Evolutionary conservation across 305 asterid genomes (phyloP).

Genomic region (Striga hermonthica): DNA sequence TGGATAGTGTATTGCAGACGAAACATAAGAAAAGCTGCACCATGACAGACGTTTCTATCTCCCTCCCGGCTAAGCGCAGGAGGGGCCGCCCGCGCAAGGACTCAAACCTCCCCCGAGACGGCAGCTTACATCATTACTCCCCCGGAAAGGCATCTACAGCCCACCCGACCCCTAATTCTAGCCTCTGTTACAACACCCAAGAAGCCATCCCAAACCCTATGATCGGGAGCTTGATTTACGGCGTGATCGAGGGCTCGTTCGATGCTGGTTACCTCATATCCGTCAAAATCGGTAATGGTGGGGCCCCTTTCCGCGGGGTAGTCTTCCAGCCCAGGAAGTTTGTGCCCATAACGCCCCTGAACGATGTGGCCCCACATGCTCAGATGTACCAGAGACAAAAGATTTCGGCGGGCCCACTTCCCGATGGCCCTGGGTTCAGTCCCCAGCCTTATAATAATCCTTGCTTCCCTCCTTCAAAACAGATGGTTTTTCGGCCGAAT

Average conservation of each 20-base stretch:
- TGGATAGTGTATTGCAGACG: background rate
- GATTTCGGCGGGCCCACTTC: slow-evolving; percentile 27
- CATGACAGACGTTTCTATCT: slow-evolving; percentile 48
- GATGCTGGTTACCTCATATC: slow-evolving; percentile 72
- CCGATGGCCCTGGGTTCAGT: slow-evolving; percentile 20
- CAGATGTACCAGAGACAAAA: slow-evolving; percentile 48
- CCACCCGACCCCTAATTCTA: slow-evolving; percentile 12
- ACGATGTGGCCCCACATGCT: slow-evolving; percentile 74
- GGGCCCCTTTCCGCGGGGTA: slow-evolving; percentile 54
- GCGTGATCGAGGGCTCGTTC: slow-evolving; percentile 64
- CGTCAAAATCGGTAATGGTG: slow-evolving; percentile 45
- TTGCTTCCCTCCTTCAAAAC: slow-evolving; percentile 18
- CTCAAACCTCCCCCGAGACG: slow-evolving; percentile 33
- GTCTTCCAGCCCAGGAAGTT: slow-evolving; percentile 52
- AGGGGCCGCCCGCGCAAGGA: slow-evolving; percentile 79
- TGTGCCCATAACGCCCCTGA: slow-evolving; percentile 49
- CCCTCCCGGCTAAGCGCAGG: slow-evolving; percentile 54
- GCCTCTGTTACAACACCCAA: background rate
- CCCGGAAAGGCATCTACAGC: slow-evolving; percentile 32
- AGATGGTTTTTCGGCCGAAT: slow-evolving; percentile 27
- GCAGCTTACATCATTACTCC: slow-evolving; percentile 34
- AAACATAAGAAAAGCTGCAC: slow-evolving; percentile 17
- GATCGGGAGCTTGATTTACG: slow-evolving; percentile 52
- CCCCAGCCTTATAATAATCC: background rate
- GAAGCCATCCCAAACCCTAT: slow-evolving; percentile 28